Conservation (phyloP, 129 eudicot genomes). For the Ambrosia trifida region DNA sequence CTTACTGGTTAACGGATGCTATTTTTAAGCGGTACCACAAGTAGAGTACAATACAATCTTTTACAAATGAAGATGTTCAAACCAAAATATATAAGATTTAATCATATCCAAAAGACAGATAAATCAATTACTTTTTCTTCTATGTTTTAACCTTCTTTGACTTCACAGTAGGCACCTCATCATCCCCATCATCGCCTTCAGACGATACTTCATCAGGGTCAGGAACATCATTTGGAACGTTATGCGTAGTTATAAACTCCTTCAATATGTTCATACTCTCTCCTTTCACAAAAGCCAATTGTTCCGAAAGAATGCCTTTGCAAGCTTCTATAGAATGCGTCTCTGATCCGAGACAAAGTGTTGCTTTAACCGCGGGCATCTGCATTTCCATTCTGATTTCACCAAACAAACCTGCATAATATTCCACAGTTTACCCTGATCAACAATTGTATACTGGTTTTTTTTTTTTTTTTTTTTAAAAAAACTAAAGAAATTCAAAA, state of each 20-base stretch:
- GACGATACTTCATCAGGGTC: conserved; percentile 85
- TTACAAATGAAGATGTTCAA: neutral
- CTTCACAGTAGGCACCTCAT: conserved; percentile 44
- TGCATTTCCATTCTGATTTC: conserved; percentile 46
- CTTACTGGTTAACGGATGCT: neutral
- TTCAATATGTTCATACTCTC: conserved; percentile 80
- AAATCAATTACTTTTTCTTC: conserved; percentile 1
- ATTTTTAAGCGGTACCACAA: neutral
- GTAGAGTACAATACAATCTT: neutral
- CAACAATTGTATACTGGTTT: too few relatives aligned
- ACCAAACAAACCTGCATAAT: conserved; percentile 20
- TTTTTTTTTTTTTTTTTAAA: too few relatives aligned
- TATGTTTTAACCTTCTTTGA: conserved; percentile 49
- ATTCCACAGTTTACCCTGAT: neutral
- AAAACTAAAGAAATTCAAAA: too few relatives aligned
- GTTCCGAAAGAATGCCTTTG: conserved; percentile 69
- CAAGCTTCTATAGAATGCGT: conserved; percentile 42
- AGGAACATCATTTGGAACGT: conserved; percentile 84
- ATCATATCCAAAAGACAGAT: neutral
- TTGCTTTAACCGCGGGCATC: conserved; percentile 53
- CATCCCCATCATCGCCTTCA: conserved; percentile 43
- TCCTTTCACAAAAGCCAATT: conserved; percentile 58
- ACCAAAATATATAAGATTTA: neutral
- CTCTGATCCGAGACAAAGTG: conserved; percentile 77
- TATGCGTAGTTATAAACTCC: conserved; percentile 72